phyloP scores from a whole-genome alignment of 2,329 filamentous ascomycete genomes.

The Hymenoscyphus fructigenus region DNA sequence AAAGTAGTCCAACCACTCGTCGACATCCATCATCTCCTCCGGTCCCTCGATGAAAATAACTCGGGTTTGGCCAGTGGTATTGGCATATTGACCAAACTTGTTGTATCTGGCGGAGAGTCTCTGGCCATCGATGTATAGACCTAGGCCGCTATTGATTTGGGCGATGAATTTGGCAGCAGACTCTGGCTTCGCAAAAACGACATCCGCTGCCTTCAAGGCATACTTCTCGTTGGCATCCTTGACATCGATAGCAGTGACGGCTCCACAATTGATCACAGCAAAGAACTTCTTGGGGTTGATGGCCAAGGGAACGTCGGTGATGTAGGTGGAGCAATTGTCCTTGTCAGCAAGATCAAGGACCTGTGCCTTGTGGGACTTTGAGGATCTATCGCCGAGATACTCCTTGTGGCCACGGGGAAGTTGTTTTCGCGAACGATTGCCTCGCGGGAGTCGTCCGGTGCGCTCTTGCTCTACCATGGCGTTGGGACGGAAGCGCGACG shows the following conservation, averaged over 20 bases:
- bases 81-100: constrained; percentile 15
- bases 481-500: not conserved
- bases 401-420: not conserved
- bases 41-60: constrained; percentile 20
- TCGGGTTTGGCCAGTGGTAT: constrained; percentile 10
- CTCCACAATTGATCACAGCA: constrained; percentile 19
- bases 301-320: constrained; percentile 22
- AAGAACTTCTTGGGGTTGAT: constrained; percentile 20
- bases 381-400: not conserved
- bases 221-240: constrained; percentile 13
- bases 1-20: constrained; percentile 20
- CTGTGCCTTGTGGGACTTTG: not conserved
- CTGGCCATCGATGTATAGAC: constrained; percentile 8
- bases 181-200: constrained; percentile 23
- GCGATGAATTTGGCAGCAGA: constrained; percentile 9
- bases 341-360: constrained; percentile 15
- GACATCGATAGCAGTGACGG: constrained; percentile 23
- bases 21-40: constrained; percentile 14
- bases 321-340: constrained; percentile 27
- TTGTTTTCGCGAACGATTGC: not conserved
- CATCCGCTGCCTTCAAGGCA: constrained; percentile 21
- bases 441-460: not conserved
- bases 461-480: not conserved
- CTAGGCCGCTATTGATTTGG: not conserved
- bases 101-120: constrained; percentile 17